These are phyloP conservation scores for Berberis vulgaris DNA, from an alignment of 164 flowering plant genomes.

Conservation along the genomic window DNA sequence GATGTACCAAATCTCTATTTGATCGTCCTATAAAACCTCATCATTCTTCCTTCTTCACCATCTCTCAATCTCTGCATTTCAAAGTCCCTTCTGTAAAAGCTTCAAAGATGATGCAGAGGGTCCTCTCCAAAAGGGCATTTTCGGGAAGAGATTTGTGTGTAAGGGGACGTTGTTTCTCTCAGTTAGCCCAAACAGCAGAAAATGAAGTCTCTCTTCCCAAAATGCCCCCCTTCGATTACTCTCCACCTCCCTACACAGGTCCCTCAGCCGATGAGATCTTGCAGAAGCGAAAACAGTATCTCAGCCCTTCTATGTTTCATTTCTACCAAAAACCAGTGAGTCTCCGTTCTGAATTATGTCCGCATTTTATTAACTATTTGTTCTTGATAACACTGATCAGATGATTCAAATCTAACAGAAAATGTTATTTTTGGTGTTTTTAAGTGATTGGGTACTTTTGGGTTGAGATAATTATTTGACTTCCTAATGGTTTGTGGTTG, in stretches of 20 bases:
- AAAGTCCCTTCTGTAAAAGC: background rate
- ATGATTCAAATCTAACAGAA: too few species aligned
- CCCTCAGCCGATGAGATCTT: constrained; percentile 70
- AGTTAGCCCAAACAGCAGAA: constrained; percentile 11
- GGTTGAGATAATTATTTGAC: background rate
- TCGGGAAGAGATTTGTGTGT: constrained; percentile 4
- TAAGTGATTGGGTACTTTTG: background rate
- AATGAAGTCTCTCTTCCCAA: constrained; percentile 32
- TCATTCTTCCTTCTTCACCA: background rate
- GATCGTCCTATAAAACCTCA: background rate
- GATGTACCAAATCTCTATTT: too few species aligned
- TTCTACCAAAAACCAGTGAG: constrained; percentile 12
- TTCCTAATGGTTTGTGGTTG: too few species aligned
- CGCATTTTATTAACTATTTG: background rate
- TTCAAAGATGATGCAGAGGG: constrained; percentile 24
- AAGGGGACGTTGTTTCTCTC: constrained; percentile 23
- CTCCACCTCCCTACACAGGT: constrained; percentile 81
- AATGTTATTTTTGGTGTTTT: too few species aligned
- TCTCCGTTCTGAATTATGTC: background rate
- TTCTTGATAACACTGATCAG: too few species aligned
- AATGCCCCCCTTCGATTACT: constrained; percentile 83
- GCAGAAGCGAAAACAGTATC: constrained; percentile 53
- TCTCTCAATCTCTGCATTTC: background rate
- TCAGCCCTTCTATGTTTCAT: constrained; percentile 76
- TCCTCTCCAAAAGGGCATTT: constrained; percentile 13